These are phyloP conservation scores for Cryptococcus deneoformans DNA, from an alignment of 1,284 basidiomycete genomes.

Conservation along the genomic window DNA sequence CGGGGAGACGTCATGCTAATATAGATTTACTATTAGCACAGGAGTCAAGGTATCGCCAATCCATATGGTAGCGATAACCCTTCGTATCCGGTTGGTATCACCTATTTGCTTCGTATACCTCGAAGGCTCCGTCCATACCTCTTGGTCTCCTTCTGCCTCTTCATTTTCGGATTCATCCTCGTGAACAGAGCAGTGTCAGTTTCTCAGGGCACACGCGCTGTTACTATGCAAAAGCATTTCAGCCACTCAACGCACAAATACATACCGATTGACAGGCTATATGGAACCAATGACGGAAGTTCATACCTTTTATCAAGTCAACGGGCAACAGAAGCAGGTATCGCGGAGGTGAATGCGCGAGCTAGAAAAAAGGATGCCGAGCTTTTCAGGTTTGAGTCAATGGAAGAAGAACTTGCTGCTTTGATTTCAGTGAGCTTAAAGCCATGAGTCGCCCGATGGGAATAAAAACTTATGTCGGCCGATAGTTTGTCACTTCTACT, in stretches of 20 bases:
- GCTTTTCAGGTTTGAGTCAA: constrained; percentile 12
- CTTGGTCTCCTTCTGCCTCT: constrained; percentile 27
- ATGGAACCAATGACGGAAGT: not conserved
- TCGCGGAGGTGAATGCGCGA: constrained; percentile 7
- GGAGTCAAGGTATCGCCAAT: constrained; percentile 8
- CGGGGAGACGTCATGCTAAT: not conserved
- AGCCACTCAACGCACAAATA: not conserved
- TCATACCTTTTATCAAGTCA: constrained; percentile 11
- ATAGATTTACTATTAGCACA: not conserved
- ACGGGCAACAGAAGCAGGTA: constrained; percentile 4
- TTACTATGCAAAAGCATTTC: not conserved
- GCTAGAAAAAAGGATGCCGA: not conserved
- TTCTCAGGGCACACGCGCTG: constrained; percentile 7
- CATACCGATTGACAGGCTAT: not conserved
- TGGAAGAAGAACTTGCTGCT: constrained; percentile 69
- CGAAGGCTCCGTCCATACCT: constrained; percentile 32
- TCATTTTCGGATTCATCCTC: constrained; percentile 23
- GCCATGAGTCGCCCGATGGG: not conserved
- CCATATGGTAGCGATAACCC: constrained; percentile 15
- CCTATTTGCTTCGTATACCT: constrained; percentile 34
- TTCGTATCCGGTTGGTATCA: constrained; percentile 10
- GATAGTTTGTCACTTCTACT: constrained; percentile 66
- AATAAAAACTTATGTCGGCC: not conserved
- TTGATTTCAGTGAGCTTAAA: constrained; percentile 55
- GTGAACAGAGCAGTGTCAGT: constrained; percentile 20